Base-by-base conservation (phyloP, 2,329 filamentous ascomycete species). In the Exophiala alcalophila region DNA sequence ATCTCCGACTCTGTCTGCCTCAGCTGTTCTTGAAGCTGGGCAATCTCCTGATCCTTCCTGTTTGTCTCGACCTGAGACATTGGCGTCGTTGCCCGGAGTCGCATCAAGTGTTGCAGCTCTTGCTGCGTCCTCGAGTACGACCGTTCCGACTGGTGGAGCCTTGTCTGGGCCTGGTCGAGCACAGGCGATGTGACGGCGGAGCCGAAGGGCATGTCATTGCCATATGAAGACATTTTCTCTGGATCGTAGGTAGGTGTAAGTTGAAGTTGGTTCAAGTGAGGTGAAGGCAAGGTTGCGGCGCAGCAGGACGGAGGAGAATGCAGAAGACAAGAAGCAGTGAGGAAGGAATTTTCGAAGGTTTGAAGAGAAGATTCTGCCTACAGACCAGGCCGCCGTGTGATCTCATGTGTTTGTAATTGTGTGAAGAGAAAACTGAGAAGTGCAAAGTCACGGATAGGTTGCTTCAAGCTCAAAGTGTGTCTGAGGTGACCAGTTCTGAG, bases 11-110 rank as follows among this genome's bases (percentile, higher is more conserved):
- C 40, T 21, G 24, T 37, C 15, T 36, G 21, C 15, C 16, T 16
- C 33, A 52, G 29, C 9, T 25, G 23, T 11, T 20, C 23, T 33
- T 32, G 37, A 9, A 52, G 37, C 4, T 19, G 12, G 9, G 30
- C 21, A 18, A 52, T 52, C 31, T 52, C 49, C 20, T 30, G 15
- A 21, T 42, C 34, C 18, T 34, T 49, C 12, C 23, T 30, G 12
- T 26, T 23, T 14, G 10, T 27, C 14, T 52, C 41, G 12, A 29
- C 33, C 11, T 27, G 32, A 11, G 48, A 48, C 48, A 51, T 48
- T n/a, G 44, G 49, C 5, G 44, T 52, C n/a, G 29, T 41, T 5
- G 49, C 41, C 25, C 49, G 37, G 9, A 29, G 26, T 21, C 28
- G 37, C 26, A 46, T 45, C 19, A 40, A 29, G 16, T 25, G 34